Base-by-base conservation (phyloP, 2,329 filamentous ascomycete genomes). In the Fusarium keratoplasticum region DNA sequence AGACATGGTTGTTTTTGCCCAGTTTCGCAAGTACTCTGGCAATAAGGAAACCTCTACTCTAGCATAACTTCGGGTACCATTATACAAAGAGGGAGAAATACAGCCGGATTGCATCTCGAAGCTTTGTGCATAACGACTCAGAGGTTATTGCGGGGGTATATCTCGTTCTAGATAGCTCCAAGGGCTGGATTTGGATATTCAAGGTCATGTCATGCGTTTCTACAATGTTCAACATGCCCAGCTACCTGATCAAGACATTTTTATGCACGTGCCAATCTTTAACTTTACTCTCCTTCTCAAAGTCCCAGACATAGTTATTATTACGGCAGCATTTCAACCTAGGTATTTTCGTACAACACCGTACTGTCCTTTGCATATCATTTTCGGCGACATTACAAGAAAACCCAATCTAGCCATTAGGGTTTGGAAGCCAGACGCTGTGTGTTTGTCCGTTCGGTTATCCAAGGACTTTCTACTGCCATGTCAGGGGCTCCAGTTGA, bases 391-490 rank as follows among this genome's bases (percentile, higher is more conserved):
- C 4, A n/a, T n/a, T n/a, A 9, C n/a, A n/a, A 11, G 36, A 8
- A n/a, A 7, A 10, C 4, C n/a, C 5, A 10, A 38, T 5, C 18
- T n/a, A n/a, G 0, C 0, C 36, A 38, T n/a, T 8, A 14, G 2
- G 1, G 7, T 8, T 42, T 20, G 10, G 20, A 42, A 42, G 10
- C 10, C 10, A 5, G 6, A 13, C n/a, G 2, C 38, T 5, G 38
- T 5, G 5, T 20, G n/a, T 20, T n/a, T 10, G n/a, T 20, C 38
- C 3, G n/a, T 29, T 29, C 27, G 7, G 27, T 29, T 29, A 29
- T 35, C 13, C 33, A 14, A 13, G 33, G 33, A 35, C 13, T 13
- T 35, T 35, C 33, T 16, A 9, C 16, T 5, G 16, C 35, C 35
- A 18, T 9, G 16, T n/a, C 36, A 38, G 8, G 16, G 36, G 36